These are phyloP conservation scores for Leccinum holopus DNA, from an alignment of 1,284 basidiomycete species.

Conservation along the genomic window DNA sequence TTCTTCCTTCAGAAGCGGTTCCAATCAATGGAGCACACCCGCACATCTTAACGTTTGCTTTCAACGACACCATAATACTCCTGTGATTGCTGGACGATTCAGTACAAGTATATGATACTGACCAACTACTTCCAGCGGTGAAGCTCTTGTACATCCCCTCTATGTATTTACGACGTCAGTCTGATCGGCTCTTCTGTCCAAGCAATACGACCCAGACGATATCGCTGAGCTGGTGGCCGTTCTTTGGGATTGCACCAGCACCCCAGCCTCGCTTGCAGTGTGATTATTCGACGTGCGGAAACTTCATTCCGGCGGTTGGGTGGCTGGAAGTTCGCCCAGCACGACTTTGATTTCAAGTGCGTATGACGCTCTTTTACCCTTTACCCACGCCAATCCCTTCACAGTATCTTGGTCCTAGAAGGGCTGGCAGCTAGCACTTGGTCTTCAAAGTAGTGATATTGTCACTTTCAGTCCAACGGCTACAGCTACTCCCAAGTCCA, in stretches of 20 bases:
- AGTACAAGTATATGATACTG: slow-evolving; percentile 57
- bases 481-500: slow-evolving; percentile 53
- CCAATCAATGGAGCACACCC: slow-evolving; percentile 45
- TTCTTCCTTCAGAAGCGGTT: slow-evolving; percentile 53
- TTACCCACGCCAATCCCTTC: slow-evolving; percentile 10
- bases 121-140: slow-evolving; percentile 43
- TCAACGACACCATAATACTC: slow-evolving; percentile 56
- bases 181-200: slow-evolving; percentile 47
- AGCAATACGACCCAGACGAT: slow-evolving; percentile 59
- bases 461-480: slow-evolving; percentile 66
- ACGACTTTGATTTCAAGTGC: slow-evolving; percentile 57
- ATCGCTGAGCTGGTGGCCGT: slow-evolving; percentile 60
- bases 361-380: slow-evolving; percentile 27
- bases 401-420: slow-evolving; percentile 83
- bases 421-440: slow-evolving; percentile 82
- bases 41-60: slow-evolving; percentile 53
- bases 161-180: slow-evolving; percentile 47
- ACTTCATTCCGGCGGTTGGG: slow-evolving; percentile 62
- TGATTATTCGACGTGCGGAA: slow-evolving; percentile 57
- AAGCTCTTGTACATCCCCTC: slow-evolving; percentile 43
- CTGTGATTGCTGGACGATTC: slow-evolving; percentile 59
- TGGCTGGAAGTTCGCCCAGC: slow-evolving; percentile 45
- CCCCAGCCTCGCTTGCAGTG: slow-evolving; percentile 39
- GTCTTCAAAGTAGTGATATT: slow-evolving; percentile 69
- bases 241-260: slow-evolving; percentile 46